These are phyloP conservation scores for Theobroma cacao DNA, from an alignment of 345 rosid species.

Conservation along the genomic window DNA sequence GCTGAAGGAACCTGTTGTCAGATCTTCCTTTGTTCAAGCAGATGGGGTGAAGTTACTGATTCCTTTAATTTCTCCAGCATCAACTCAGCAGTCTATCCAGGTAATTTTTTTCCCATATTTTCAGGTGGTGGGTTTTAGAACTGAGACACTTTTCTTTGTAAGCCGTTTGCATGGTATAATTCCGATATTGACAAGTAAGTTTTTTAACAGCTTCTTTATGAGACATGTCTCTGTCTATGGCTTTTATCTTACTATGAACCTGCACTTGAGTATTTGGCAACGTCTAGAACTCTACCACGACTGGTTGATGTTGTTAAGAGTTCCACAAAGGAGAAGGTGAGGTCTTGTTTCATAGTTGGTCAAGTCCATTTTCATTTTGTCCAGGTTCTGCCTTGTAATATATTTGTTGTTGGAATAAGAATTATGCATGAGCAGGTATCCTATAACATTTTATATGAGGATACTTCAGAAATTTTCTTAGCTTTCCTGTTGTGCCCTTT, in stretches of 20 bases:
- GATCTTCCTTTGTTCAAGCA: conserved; percentile 85
- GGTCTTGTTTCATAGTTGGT: conserved; percentile 11
- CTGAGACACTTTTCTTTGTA: background rate
- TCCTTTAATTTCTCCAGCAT: conserved; percentile 88
- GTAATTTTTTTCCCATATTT: conserved; percentile 26
- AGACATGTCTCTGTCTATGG: conserved; percentile 95
- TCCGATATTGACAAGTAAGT: conserved; percentile 11
- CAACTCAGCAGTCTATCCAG: conserved; percentile 97
- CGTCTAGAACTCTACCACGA: conserved; percentile 77
- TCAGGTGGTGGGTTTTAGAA: background rate
- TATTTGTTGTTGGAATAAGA: background rate
- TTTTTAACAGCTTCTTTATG: conserved; percentile 81
- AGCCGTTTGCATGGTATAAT: background rate
- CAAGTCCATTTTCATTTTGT: conserved; percentile 2
- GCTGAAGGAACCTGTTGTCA: conserved; percentile 82
- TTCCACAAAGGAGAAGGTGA: conserved; percentile 94
- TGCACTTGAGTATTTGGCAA: conserved; percentile 82
- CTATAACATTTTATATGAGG: background rate
- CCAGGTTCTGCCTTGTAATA: background rate
- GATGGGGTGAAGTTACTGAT: conserved; percentile 91
- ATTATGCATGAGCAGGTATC: conserved; percentile 1
- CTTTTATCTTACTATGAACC: conserved; percentile 91
- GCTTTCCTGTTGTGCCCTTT: background rate
- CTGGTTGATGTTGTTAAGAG: conserved; percentile 79
- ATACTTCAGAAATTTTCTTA: background rate